Percentiles rank a stretch among this genome's conserved stretches.
Evolutionary conservation across 305 asterid genomes (phyloP).

Genomic region (Nicotiana rustica): DNA sequence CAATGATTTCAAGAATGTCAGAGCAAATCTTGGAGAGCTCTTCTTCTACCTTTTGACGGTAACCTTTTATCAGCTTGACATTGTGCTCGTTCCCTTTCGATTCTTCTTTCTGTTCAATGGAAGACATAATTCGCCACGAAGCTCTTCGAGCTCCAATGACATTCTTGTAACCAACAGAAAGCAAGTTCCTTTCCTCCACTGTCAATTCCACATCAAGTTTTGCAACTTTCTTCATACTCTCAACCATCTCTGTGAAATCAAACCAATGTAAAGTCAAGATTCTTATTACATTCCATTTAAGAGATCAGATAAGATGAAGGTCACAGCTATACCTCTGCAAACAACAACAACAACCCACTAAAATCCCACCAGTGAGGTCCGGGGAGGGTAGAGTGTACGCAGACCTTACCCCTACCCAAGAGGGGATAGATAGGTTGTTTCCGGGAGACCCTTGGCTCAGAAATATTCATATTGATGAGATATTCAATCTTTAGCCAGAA

Average conservation of each 20-base stretch:
- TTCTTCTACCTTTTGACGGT: constrained; percentile 73
- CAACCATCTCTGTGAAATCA: constrained; percentile 69
- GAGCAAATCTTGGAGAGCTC: constrained; percentile 73
- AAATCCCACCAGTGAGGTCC: no score
- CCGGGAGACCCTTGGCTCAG: no score
- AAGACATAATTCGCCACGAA: constrained; percentile 81
- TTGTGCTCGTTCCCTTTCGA: constrained; percentile 66
- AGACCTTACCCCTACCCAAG: no score
- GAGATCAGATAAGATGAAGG: neutral
- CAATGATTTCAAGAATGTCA: constrained; percentile 67
- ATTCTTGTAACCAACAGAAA: constrained; percentile 79
- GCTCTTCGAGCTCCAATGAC: constrained; percentile 88
- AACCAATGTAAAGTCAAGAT: neutral
- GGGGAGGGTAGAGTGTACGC: no score
- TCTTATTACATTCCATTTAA: neutral
- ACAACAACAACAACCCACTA: no score
- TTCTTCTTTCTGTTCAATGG: constrained; percentile 82
- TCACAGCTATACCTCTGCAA: no score
- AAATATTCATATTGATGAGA: no score
- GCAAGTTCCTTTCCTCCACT: constrained; percentile 74
- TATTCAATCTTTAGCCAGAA: no score
- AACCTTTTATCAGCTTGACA: constrained; percentile 61
- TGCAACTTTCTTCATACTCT: constrained; percentile 71
- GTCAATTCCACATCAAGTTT: constrained; percentile 68
- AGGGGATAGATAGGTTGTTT: no score